phyloP scores from a whole-genome alignment of 768 basidiomycete species.

The Tubosaeta sp. region DNA sequence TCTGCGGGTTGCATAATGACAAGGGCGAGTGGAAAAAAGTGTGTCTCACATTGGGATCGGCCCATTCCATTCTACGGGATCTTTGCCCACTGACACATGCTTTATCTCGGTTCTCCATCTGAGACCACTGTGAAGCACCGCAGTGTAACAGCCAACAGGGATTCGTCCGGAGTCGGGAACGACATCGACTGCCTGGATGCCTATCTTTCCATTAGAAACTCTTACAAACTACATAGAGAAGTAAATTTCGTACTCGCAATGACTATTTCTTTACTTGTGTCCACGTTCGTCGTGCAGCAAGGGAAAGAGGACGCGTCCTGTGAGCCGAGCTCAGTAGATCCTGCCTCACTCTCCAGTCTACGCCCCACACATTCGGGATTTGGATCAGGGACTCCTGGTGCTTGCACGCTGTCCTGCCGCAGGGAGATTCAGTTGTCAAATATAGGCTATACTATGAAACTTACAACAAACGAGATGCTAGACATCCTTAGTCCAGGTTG shows the following conservation, averaged over 20 bases:
- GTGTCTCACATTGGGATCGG: conserved; percentile 1
- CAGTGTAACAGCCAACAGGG: conserved; percentile 2
- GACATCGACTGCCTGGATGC: conserved; percentile 2
- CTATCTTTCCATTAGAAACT: background rate
- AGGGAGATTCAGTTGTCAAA: too few species aligned
- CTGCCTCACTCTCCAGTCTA: background rate
- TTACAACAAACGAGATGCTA: background rate
- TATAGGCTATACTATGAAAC: background rate
- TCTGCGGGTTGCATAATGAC: background rate
- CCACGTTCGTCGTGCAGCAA: background rate
- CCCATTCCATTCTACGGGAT: conserved; percentile 1
- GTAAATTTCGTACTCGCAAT: background rate
- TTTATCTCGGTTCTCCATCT: conserved; percentile 1
- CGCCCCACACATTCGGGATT: background rate
- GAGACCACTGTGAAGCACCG: background rate
- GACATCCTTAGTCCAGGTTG: background rate
- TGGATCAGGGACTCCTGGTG: background rate
- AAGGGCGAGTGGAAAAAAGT: too few species aligned
- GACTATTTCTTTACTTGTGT: background rate
- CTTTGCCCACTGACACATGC: background rate
- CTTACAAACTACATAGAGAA: background rate
- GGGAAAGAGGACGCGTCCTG: background rate
- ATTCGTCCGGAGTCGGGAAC: background rate
- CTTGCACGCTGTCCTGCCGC: background rate
- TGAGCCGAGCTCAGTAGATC: background rate